Evolutionary conservation across 2,329 filamentous ascomycete genomes (phyloP), one percentile per base, ranked within the genome.

Genomic region (Fusarium sp.): DNA sequence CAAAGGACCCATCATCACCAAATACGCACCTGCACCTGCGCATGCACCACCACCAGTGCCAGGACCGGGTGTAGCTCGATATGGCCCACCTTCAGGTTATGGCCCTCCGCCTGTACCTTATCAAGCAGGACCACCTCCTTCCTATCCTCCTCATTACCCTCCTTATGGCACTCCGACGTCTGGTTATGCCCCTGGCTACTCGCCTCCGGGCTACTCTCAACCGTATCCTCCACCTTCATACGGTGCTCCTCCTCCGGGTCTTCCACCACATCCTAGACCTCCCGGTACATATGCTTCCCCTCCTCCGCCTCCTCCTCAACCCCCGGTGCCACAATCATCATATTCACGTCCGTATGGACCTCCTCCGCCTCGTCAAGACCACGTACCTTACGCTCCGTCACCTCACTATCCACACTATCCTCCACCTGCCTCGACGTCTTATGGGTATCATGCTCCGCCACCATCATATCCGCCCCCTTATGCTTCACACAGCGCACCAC

Each of bases 1-100:
- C 32, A 80, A 74, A 54, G 78, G 74, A 4, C 75, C 75, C 39
- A 76, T 75, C 54, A 79, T 75, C 64, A 79, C 77, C 45, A 79
- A 79, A 68, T 79, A 79, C 53, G 67, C 73, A 10, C 78, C 75
- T 45, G 65, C 73, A 10, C 78, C 75, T 45, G 65, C 72, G 11
- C 71, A 75, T 47, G 63, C 70, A 22, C 70, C 71, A 32, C 49
- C 60, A 41, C 50, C 67, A 20, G 60, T 43, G n/a, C 48, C 68
- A 24, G 41, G 49, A 17, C 45, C 68, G 24, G 39, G 55, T 20
- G 56, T 55, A 47, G 51, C 52, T 46, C 65, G 58, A 49, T 76
- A 76, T 49, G 70, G 66, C 17, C 73, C 73, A 46, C 71, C 74
- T 15, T 60, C 71, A 33, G 62, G 63, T 26, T 71, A 74, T 51